A percentile compares a stretch with the other conserved stretches of the same genome.
phyloP scores from a whole-genome alignment of 1,284 basidiomycete species.

The Tylopilus orsonianus region DNA sequence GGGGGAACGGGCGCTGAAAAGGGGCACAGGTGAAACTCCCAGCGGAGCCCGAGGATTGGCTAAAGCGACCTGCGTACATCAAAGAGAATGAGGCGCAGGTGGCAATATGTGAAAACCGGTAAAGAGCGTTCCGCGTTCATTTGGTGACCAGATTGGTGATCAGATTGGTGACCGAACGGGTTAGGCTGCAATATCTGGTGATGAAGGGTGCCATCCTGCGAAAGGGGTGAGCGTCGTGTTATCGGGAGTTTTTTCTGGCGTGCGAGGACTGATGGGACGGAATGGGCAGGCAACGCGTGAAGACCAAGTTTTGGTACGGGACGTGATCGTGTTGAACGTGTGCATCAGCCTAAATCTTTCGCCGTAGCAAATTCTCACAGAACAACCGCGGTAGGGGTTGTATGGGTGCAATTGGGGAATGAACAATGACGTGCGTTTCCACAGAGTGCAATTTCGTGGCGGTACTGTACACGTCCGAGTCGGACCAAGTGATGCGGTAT shows the following conservation, averaged over 20 bases:
- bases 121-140: constrained; percentile 26
- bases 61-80: constrained; percentile 81
- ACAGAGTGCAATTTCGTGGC: constrained; percentile 76
- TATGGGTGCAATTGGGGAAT: not conserved
- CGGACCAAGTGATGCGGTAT: constrained; percentile 72
- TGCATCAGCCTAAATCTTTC: constrained; percentile 19
- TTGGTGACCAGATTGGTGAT: constrained; percentile 24
- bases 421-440: not conserved
- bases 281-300: constrained; percentile 62
- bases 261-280: constrained; percentile 23
- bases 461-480: constrained; percentile 72
- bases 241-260: constrained; percentile 11
- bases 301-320: constrained; percentile 73
- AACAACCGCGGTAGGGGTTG: constrained; percentile 52
- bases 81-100: constrained; percentile 70
- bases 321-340: constrained; percentile 6
- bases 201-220: constrained; percentile 79
- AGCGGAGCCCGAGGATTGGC: constrained; percentile 74
- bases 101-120: constrained; percentile 80
- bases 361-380: constrained; percentile 71
- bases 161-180: constrained; percentile 18
- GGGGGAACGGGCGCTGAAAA: constrained; percentile 1
- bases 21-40: constrained; percentile 67
- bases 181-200: constrained; percentile 77
- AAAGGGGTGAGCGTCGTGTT: constrained; percentile 57